phyloP scores from a whole-genome alignment of 1,284 basidiomycete species.

The Trametes hirsuta region DNA sequence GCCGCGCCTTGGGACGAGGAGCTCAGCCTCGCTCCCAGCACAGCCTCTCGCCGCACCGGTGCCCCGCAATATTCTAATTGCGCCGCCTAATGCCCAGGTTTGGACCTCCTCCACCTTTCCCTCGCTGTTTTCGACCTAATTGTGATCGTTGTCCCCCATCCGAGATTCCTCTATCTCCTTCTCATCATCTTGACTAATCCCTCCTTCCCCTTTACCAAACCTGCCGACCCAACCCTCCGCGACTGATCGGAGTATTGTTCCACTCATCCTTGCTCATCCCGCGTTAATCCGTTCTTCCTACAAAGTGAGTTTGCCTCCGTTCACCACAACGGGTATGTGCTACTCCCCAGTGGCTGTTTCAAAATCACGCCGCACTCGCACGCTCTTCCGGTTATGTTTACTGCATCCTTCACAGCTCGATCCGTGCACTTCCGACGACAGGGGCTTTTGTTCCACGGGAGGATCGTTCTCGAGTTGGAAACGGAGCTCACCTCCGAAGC shows the following conservation, averaged over 20 bases:
- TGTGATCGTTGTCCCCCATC: constrained; percentile 23
- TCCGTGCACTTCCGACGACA: constrained; percentile 6
- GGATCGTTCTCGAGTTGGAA: not conserved
- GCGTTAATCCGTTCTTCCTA: constrained; percentile 9
- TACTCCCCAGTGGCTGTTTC: constrained; percentile 14
- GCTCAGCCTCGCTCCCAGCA: constrained; percentile 7
- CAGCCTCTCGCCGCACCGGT: constrained; percentile 18
- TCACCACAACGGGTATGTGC: not conserved
- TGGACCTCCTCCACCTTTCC: constrained; percentile 2
- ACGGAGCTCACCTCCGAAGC: constrained; percentile 19
- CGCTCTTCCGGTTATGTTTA: constrained; percentile 4
- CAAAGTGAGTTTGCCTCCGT: not conserved
- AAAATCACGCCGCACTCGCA: constrained; percentile 16
- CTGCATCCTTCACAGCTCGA: constrained; percentile 1
- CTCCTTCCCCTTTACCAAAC: constrained; percentile 20
- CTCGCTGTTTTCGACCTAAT: constrained; percentile 22
- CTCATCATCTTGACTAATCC: constrained; percentile 17
- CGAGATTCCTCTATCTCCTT: constrained; percentile 14
- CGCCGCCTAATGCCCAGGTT: constrained; percentile 6
- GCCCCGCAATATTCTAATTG: constrained; percentile 13
- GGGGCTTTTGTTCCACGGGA: constrained; percentile 4
- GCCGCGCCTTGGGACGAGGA: constrained; percentile 7
- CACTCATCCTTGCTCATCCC: constrained; percentile 6
- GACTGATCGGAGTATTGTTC: constrained; percentile 21
- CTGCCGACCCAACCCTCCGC: constrained; percentile 13